phyloP scores from a whole-genome alignment of 2,329 filamentous ascomycete genomes.

The Ascochyta fabae region DNA sequence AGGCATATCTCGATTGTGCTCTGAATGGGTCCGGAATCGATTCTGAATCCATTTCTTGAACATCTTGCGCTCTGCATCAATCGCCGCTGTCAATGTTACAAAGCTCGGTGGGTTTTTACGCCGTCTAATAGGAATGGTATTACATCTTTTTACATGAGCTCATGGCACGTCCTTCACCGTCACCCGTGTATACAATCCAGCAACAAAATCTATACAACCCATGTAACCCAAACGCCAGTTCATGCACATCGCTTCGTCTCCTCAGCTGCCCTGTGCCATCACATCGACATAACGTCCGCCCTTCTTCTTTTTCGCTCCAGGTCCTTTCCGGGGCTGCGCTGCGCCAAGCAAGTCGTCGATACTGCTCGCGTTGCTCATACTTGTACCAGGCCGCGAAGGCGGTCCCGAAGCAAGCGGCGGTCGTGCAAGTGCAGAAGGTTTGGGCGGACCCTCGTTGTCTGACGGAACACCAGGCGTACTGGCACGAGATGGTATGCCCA shows the following conservation, averaged over 20 bases:
- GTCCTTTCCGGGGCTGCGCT: conserved; percentile 70
- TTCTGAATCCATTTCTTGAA: neutral
- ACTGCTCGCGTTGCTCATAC: conserved; percentile 89
- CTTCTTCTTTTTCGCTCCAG: conserved; percentile 71
- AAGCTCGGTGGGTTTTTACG: neutral
- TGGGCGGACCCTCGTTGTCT: conserved; percentile 36
- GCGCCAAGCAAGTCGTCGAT: conserved; percentile 91
- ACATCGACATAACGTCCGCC: conserved; percentile 92
- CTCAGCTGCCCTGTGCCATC: conserved; percentile 61
- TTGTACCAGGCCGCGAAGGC: conserved; percentile 67
- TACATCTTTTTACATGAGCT: conserved; percentile 11
- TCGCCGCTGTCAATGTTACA: neutral
- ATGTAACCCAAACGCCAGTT: neutral
- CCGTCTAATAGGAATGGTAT: neutral
- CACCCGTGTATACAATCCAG: neutral
- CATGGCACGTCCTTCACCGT: neutral
- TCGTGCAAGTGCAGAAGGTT: conserved; percentile 31
- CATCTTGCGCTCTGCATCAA: too few relatives aligned
- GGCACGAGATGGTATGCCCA: conserved; percentile 36
- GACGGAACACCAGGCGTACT: conserved; percentile 44
- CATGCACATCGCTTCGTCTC: neutral
- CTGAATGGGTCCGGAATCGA: neutral
- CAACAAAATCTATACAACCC: neutral
- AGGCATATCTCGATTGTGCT: neutral
- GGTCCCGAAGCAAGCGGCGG: conserved; percentile 40